A percentile compares a stretch with the other conserved stretches of the same genome.
phyloP scores from a whole-genome alignment of 2,329 filamentous ascomycete genomes.

The Leptographium flavum region DNA sequence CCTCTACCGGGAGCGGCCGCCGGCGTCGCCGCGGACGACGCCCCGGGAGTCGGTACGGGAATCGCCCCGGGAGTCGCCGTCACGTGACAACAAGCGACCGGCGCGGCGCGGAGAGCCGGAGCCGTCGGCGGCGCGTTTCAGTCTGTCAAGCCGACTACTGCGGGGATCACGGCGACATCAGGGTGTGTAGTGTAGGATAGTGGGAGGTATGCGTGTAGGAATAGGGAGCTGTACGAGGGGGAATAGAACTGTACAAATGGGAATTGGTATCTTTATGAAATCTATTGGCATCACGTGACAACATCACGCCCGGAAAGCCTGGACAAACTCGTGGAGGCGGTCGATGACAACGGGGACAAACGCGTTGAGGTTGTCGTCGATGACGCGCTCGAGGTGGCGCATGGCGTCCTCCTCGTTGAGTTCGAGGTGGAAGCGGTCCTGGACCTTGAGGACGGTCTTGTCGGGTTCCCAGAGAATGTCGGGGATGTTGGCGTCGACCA shows the following conservation, averaged over 20 bases:
- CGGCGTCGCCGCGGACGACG: conserved; percentile 11
- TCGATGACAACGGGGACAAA: conserved; percentile 92
- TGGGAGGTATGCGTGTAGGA: background rate
- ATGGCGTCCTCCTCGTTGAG: conserved; percentile 87
- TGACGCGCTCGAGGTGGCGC: conserved; percentile 71
- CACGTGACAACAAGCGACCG: conserved; percentile 1
- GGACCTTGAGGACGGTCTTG: conserved; percentile 87
- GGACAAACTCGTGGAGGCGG: conserved; percentile 82
- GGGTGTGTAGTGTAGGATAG: background rate
- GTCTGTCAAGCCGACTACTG: conserved; percentile 31
- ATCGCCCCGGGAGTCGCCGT: conserved; percentile 14
- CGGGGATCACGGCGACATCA: conserved; percentile 1
- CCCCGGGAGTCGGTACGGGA: too few relatives aligned
- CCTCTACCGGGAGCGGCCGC: conserved; percentile 5
- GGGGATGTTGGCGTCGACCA: conserved; percentile 95
- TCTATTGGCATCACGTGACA: background rate
- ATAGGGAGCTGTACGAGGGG: background rate
- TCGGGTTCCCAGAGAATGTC: conserved; percentile 88
- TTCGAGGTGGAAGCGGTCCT: conserved; percentile 86
- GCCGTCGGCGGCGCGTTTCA: conserved; percentile 29
- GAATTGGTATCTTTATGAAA: background rate
- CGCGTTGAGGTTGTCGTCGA: conserved; percentile 80
- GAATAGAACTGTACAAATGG: background rate
- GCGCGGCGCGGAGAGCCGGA: conserved; percentile 9
- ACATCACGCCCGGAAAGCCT: conserved; percentile 63